Evolutionary conservation across 192 early-diverging fungal species (phyloP), one percentile per base, ranked within the genome.

Genomic region (Backusella parvicylindrica): DNA sequence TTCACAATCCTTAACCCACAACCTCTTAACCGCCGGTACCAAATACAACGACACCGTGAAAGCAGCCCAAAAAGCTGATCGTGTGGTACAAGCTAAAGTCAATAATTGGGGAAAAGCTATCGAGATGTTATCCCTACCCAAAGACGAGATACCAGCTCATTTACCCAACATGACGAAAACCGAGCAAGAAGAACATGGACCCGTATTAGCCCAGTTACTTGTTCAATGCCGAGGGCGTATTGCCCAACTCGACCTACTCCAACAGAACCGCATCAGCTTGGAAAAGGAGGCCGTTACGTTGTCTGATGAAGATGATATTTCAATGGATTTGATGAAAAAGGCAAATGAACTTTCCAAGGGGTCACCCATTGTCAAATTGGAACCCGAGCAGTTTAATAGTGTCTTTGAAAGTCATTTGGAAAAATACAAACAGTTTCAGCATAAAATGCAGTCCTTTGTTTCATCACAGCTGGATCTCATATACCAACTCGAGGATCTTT

Each of bases 231-330:
- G 53, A 60, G 26, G 28, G 18, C 21, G 21, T n/a, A 60, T 60
- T n/a, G 8, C 53, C 12, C 23, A 60, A 60, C 18, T 79, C n/a
- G 66, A 83, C 15, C 30, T 71, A 23, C 33, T 53, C n/a, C 33
- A 79, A 38, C 30, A 71, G 7, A 86, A 85, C 26, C 81, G 90
- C 6, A 23, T 43, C 18, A 23, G 31, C 40, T 38, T 80, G 15
- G 75, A 91, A 1, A 89, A 91, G 32, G 89, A 93, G 77, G 78
- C 93, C 8, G 89, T 89, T 73, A 77, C 84, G 18, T 64, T 92
- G 32, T 85, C 92, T 4, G 82, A 85, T 18, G 83, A 85, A 36
- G 96, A 97, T 77, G 94, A 97, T 68, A 92, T 97, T 60, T 90
- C 91, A 23, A 84, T 85, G 3, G 79, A 81, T 9, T 69, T 93